Evolutionary conservation across 805 yeast genomes (phyloP), one percentile per base, ranked within the genome.

Genomic region (Nakazawaea wickerhamii): DNA sequence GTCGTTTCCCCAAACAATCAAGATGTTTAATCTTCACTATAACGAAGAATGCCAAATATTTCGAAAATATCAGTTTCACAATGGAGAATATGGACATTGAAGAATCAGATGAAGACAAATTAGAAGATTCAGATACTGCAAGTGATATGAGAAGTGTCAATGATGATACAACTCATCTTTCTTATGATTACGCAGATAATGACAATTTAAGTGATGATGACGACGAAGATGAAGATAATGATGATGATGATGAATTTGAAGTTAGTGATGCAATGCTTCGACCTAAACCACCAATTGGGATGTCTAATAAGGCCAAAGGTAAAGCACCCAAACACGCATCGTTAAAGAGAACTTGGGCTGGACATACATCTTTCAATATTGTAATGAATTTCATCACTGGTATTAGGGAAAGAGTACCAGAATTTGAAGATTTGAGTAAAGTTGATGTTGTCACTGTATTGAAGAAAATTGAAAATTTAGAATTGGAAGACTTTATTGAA

Each of bases 251-350:
- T 9, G 46, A 44, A 4, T 52, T 55, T 20, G 65, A 55, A n/a
- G 62, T 65, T 28, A 70, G 67, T 28, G 60, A 54, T 27, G 64
- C 69, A 4, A 55, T 76, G 38, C 51, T 64, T 28, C 57, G 75
- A 41, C 79, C 84, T 5, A 64, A 57, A 20, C 70, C 68, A 10
- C 83, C 82, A 4, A 57, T 68, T 1, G 86, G 87, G 3, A 78
- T 81, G 85, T 75, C 85, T 0, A 51, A 55, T 14, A 73, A 66
- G 38, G 79, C 82, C 1, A 70, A 67, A 35, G 73, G 75, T 13
- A 81, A 81, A 48, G 59, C 68, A 25, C 77, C 80, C 0, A 59
- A 60, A 28, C 71, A 72, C 46, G 68, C 74, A 3, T 70, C 81
- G 3, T 53, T 81, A 31, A 63, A 65, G 23, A 55, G 65, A 36